Base-by-base conservation (phyloP, 75 land plant species). In the Chamaecyparis obtusa region DNA sequence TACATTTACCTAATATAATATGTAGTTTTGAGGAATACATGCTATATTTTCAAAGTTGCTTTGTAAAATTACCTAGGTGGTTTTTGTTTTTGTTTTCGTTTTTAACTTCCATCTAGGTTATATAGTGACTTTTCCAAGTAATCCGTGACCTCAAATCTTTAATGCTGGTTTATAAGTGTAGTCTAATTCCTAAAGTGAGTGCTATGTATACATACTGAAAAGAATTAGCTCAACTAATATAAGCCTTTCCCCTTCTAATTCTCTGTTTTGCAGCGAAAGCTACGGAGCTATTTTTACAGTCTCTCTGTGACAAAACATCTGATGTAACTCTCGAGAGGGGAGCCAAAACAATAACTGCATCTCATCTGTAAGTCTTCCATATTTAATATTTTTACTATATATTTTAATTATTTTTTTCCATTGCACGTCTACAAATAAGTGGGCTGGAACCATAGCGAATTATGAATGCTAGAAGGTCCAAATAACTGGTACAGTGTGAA, bases 271-370 rank as follows among this genome's bases (percentile, higher is more conserved):
- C 94, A 97, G 99, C 99, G 37, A 97, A 97, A 88, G 96, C 99
- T 72, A 85, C 96, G 91, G 99, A 97, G 88, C 86, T 96, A 21
- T 97, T 97, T 92, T 88, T 96, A 41, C 99, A 97, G 93, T 93
- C 92, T 71, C 88, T 97, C 15, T 97, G 98, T 90, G 90, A 95
- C 81, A 91, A 93, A 33, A 96, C 99, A 72, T 96, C 94, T 88
- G 93, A 94, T 55, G 91, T 97, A 43, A 96, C 99, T 7, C 87
- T 97, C 19, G 87, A 93, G 67, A 96, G 94, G 87, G 98, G 99
- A 39, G 94, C 93, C 9, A 97, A 95, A 90, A 97, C 98, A 11
- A 89, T 97, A 91, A 97, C 89, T 91, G 88, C 99, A 49, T 87
- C 91, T 85, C 99, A 97, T 91, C 86, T 97, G 99, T 97, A 92